Percentiles rank a stretch among this genome's conserved stretches.
These are phyloP conservation scores for Globisporangium megalacanthum DNA, from an alignment of 352 stramenopile species.

Conservation along the genomic window DNA sequence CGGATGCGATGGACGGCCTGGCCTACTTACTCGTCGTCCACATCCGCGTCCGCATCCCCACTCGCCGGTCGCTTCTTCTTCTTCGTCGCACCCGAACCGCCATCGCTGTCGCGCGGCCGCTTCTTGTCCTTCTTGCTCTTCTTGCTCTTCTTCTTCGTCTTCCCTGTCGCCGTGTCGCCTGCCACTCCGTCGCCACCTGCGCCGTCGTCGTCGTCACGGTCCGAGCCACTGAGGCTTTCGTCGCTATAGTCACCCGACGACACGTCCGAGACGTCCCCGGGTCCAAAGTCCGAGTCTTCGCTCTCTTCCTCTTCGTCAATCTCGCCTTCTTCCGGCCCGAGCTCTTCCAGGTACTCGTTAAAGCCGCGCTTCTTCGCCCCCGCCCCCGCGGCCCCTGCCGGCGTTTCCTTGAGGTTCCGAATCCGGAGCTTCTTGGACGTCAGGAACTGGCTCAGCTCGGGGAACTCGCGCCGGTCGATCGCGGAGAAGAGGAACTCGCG, in stretches of 20 bases:
- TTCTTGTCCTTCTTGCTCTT: slow-evolving; percentile 41
- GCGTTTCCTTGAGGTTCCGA: slow-evolving; percentile 88
- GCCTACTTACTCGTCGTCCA: slow-evolving; percentile 8
- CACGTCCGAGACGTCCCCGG: slow-evolving; percentile 51
- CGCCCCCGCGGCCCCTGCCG: slow-evolving; percentile 29
- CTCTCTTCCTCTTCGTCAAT: slow-evolving; percentile 85
- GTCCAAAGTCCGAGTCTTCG: slow-evolving; percentile 93
- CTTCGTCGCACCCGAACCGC: slow-evolving; percentile 16
- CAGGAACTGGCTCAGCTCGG: slow-evolving; percentile 93
- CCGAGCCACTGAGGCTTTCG: slow-evolving; percentile 71
- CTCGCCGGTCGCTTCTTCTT: slow-evolving; percentile 12
- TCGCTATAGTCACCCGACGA: slow-evolving; percentile 82
- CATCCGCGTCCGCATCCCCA: not conserved
- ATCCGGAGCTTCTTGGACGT: slow-evolving; percentile 93
- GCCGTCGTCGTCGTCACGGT: slow-evolving; percentile 71
- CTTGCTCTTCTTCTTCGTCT: slow-evolving; percentile 57
- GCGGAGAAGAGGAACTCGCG: slow-evolving; percentile 94
- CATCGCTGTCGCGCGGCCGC: slow-evolving; percentile 17
- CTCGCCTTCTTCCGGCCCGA: slow-evolving; percentile 82
- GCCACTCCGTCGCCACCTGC: slow-evolving; percentile 33
- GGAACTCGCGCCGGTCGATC: slow-evolving; percentile 96
- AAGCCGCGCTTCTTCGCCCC: slow-evolving; percentile 67
- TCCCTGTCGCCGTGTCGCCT: slow-evolving; percentile 32
- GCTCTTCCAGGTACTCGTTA: slow-evolving; percentile 74
- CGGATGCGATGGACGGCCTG: no score